A percentile compares a stretch with the other conserved stretches of the same genome.
Conservation (phyloP, 1,139 yeast genomes). For the Candida sp. region DNA sequence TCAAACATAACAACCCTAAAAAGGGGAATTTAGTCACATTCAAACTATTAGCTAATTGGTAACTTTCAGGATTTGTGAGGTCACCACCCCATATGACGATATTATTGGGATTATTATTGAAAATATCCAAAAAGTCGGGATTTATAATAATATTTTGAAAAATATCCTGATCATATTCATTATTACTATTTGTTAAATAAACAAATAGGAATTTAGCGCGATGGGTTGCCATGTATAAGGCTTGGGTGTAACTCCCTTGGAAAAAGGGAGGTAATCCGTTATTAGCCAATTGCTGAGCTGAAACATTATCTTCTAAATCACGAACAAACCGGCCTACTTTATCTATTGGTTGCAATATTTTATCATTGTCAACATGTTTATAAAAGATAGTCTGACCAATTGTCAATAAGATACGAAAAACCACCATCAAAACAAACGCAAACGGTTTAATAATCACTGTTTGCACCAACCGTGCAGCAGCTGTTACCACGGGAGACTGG, state of each 20-base stretch:
- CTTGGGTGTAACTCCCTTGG: slow-evolving; percentile 77
- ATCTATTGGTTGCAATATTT: slow-evolving; percentile 26
- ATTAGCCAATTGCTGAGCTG: slow-evolving; percentile 16
- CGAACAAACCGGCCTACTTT: slow-evolving; percentile 32
- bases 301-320: slow-evolving; percentile 32
- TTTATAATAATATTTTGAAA: slow-evolving; percentile 56
- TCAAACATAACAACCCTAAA: slow-evolving; percentile 64
- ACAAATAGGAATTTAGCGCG: slow-evolving; percentile 71
- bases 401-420: slow-evolving; percentile 22
- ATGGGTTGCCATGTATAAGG: slow-evolving; percentile 62
- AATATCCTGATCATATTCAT: slow-evolving; percentile 58
- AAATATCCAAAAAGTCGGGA: slow-evolving; percentile 47
- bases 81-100: slow-evolving; percentile 88
- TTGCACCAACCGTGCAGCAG: background rate
- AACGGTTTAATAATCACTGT: slow-evolving; percentile 27
- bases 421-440: slow-evolving; percentile 19
- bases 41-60: slow-evolving; percentile 76
- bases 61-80: slow-evolving; percentile 75
- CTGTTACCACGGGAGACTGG: background rate
- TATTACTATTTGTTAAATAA: slow-evolving; percentile 70
- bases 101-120: slow-evolving; percentile 40
- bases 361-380: slow-evolving; percentile 13
- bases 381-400: slow-evolving; percentile 25
- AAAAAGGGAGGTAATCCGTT: slow-evolving; percentile 44
- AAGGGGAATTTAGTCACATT: slow-evolving; percentile 78